Evolutionary conservation across 371 early-diverging fungal species (phyloP).

Genomic region (Zychaea mexicana): DNA sequence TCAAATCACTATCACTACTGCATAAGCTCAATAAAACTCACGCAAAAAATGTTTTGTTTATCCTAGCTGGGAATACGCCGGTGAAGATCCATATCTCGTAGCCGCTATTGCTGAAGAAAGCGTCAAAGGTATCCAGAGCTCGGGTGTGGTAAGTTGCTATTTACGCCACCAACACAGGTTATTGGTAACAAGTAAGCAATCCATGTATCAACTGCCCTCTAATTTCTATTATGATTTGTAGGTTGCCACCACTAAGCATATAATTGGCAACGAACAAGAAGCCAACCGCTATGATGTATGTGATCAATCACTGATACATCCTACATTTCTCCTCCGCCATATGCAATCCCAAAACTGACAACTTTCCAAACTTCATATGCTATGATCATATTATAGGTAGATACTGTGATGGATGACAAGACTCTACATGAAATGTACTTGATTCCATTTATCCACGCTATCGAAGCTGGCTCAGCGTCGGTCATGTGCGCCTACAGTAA

Average conservation of each 20-base stretch:
- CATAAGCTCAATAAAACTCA: no score
- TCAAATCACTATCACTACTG: background rate
- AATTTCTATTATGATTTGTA: slow-evolving; percentile 21
- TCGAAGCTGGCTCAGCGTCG: slow-evolving; percentile 48
- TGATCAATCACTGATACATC: no score
- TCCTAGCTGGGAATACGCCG: slow-evolving; percentile 49
- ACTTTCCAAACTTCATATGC: background rate
- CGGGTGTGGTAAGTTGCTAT: slow-evolving; percentile 28
- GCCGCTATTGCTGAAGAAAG: slow-evolving; percentile 21
- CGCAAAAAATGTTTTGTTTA: no score
- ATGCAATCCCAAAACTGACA: no score
- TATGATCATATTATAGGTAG: slow-evolving; percentile 12
- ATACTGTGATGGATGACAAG: slow-evolving; percentile 44
- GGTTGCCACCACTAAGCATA: slow-evolving; percentile 57
- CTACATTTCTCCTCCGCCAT: no score
- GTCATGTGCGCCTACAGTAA: slow-evolving; percentile 54
- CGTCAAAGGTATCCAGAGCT: slow-evolving; percentile 27
- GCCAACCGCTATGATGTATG: slow-evolving; percentile 23
- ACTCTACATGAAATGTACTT: slow-evolving; percentile 58
- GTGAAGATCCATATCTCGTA: slow-evolving; percentile 50
- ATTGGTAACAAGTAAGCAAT: background rate
- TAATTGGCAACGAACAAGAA: slow-evolving; percentile 53
- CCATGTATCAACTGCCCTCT: background rate
- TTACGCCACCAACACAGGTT: background rate
- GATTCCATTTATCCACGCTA: slow-evolving; percentile 41